phyloP scores from a whole-genome alignment of 1,284 basidiomycete species.

The Ceratorhiza oryzae-sativae region DNA sequence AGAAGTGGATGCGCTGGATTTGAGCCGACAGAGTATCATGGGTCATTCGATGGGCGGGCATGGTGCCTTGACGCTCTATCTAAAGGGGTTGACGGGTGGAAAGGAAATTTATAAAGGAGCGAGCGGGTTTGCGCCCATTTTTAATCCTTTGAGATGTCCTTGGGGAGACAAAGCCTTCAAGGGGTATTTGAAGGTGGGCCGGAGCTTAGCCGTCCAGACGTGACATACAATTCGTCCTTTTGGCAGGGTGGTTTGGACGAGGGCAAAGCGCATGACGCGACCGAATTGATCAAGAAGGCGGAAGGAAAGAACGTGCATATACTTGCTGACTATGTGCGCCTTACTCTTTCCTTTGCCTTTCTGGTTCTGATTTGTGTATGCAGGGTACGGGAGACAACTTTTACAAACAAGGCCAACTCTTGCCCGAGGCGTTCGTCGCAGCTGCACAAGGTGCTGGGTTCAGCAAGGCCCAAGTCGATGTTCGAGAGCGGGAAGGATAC shows the following conservation, averaged over 20 bases:
- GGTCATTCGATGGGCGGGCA: conserved; percentile 96
- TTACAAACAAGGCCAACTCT: conserved; percentile 83
- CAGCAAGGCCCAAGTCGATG: conserved; percentile 76
- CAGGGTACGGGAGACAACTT: conserved; percentile 89
- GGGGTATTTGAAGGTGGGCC: conserved; percentile 76
- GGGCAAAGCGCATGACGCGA: conserved; percentile 85
- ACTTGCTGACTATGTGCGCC: conserved; percentile 78
- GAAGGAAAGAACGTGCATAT: conserved; percentile 74
- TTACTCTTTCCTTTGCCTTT: not conserved
- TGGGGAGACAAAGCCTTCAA: conserved; percentile 95
- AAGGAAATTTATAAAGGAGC: conserved; percentile 79
- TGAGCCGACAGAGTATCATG: conserved; percentile 48
- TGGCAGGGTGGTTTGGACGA: conserved; percentile 71
- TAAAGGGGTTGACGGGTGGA: conserved; percentile 54
- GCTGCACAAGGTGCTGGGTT: conserved; percentile 77
- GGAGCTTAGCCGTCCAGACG: not conserved
- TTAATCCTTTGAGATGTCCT: conserved; percentile 80
- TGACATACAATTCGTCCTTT: not conserved
- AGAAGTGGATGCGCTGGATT: conserved; percentile 43
- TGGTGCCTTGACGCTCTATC: conserved; percentile 91
- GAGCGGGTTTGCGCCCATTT: conserved; percentile 94
- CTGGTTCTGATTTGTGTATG: conserved; percentile 19
- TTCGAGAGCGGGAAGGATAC: conserved; percentile 86
- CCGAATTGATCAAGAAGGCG: conserved; percentile 74
- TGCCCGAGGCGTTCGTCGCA: conserved; percentile 87